Conservation (phyloP, 306 rosid species). For the Abrus precatorius region DNA sequence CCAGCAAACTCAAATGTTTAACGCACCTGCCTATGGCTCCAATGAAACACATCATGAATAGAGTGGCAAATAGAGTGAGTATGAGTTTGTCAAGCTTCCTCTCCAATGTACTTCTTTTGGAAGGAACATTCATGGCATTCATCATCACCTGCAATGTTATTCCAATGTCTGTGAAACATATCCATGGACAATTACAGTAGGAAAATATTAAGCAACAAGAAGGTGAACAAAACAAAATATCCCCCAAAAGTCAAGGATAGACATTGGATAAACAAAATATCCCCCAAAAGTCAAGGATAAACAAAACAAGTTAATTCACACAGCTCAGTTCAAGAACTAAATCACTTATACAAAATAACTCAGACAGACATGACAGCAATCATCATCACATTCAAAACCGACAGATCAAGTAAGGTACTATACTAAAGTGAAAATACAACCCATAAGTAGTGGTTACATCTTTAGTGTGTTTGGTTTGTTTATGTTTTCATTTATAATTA, state of each 20-base stretch:
- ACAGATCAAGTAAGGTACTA: not conserved
- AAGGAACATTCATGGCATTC: constrained; percentile 98
- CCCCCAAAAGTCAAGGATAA: not conserved
- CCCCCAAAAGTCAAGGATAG: constrained; percentile 2
- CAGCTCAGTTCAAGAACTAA: constrained; percentile 1
- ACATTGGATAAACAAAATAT: not conserved
- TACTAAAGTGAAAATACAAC: constrained; percentile 4
- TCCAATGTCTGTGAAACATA: constrained; percentile 38
- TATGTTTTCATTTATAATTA: not conserved
- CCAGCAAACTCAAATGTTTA: constrained; percentile 30
- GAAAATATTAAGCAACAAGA: constrained; percentile 22
- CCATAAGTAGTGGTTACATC: not conserved
- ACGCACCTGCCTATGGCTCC: constrained; percentile 89
- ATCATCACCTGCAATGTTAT: constrained; percentile 88
- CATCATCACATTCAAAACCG: constrained; percentile 36
- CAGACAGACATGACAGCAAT: constrained; percentile 31
- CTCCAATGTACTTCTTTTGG: constrained; percentile 98
- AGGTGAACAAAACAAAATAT: not conserved
- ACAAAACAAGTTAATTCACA: constrained; percentile 9
- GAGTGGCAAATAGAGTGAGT: constrained; percentile 76
- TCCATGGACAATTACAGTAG: constrained; percentile 39
- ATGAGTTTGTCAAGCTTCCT: constrained; percentile 98
- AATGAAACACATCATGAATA: constrained; percentile 80
- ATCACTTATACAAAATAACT: constrained; percentile 1
- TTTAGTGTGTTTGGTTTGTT: constrained; percentile 16